These are phyloP conservation scores for Bruguiera hainesii DNA, from an alignment of 441 rosid species.

Conservation along the genomic window DNA sequence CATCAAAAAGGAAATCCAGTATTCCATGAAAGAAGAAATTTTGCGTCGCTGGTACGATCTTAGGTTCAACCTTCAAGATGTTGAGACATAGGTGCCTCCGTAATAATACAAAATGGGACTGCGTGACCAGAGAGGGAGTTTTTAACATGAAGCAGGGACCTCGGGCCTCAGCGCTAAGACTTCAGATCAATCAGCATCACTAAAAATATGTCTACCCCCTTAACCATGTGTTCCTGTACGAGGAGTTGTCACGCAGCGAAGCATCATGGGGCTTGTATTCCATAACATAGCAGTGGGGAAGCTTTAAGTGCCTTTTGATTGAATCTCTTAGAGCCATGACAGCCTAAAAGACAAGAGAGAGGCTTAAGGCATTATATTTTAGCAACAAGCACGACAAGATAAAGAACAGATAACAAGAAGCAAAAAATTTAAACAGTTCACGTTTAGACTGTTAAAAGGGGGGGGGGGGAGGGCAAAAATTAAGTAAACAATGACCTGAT, in stretches of 20 bases:
- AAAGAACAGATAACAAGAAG: neutral
- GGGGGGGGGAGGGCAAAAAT: no score
- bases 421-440: neutral
- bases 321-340: constrained; percentile 97
- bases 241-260: constrained; percentile 85
- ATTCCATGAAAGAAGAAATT: constrained; percentile 15
- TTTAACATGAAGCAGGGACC: constrained; percentile 23
- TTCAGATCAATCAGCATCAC: constrained; percentile 6
- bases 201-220: constrained; percentile 51
- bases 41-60: neutral
- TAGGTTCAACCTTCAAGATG: constrained; percentile 21
- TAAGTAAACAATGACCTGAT: constrained; percentile 41
- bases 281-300: constrained; percentile 87
- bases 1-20: constrained; percentile 4
- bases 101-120: neutral
- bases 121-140: neutral
- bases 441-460: no score
- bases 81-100: constrained; percentile 12
- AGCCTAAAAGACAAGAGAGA: constrained; percentile 43
- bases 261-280: constrained; percentile 97
- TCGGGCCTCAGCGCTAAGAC: constrained; percentile 18
- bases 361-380: neutral
- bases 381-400: neutral
- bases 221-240: constrained; percentile 95
- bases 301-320: constrained; percentile 87